Evolutionary conservation across 2,329 filamentous ascomycete species (phyloP), one percentile per base, ranked within the genome.

Genomic region (Stromatinia cepivora): DNA sequence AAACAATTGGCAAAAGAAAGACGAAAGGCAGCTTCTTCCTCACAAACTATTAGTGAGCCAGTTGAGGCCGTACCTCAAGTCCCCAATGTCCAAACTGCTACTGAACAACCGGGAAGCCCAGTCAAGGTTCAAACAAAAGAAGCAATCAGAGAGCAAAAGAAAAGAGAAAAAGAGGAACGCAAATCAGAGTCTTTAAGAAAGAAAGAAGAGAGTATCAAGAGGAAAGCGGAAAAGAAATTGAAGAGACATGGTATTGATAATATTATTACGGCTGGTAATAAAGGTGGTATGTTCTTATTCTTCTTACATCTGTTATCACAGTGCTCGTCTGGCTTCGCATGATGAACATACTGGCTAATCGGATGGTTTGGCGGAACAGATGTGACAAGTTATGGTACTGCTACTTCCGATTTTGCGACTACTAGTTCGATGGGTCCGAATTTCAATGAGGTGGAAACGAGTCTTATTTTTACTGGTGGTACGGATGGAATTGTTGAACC

Each of bases 131-230:
- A 22, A 68, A 31, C 46, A 0, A 75, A 74, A 70, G 72, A 73
- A 50, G 71, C 64, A 34, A 48, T 63, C 6, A 75, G 73, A 31
- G 63, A 62, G 31, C 74, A 73, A 42, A 77, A 74, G 66, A 73
- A 71, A 48, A 36, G 62, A 22, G 71, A 74, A 34, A 74, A 73
- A 34, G 72, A 72, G 22, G 71, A 74, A 48, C 70, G 71, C 22
- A 76, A 72, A 63, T 66, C 66, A 56, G 75, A 74, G 25, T 56
- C 70, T 10, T 36, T 50, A 22, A 63, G 59, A 39, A 63, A 50
- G 45, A 63, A 28, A 36, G 59, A 36, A 36, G 59, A 25, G 9
- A 63, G 31, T 50, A 9, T 50, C 4, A 63, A 34, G 34, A 50
- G 11, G 22, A 63, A 50, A 3, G 45, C 59, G 8, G 59, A 63